Evolutionary conservation across 768 basidiomycete genomes (phyloP).

Genomic region (Mycena capillaripes): DNA sequence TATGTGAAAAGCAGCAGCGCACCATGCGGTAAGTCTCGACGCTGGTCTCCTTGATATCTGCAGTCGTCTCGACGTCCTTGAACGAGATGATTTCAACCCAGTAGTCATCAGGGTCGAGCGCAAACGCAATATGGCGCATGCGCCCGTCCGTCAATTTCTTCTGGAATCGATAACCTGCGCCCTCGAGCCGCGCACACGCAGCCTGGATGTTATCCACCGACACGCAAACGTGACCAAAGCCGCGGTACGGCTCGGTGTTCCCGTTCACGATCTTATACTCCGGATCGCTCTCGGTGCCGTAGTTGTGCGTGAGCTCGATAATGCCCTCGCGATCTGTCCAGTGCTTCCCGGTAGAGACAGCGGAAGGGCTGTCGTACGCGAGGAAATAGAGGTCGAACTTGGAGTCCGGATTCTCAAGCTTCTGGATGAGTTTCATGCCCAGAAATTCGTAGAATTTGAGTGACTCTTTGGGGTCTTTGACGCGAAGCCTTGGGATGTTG

Average conservation of each 20-base stretch:
- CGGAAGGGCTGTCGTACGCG: slow-evolving; percentile 71
- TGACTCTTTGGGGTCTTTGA: slow-evolving; percentile 89
- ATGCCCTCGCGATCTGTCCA: slow-evolving; percentile 56
- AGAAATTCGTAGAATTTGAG: slow-evolving; percentile 85
- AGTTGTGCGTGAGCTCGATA: slow-evolving; percentile 90
- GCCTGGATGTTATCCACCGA: slow-evolving; percentile 85
- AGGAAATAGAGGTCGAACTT: slow-evolving; percentile 88
- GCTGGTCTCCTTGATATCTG: slow-evolving; percentile 14
- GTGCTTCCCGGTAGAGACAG: slow-evolving; percentile 78
- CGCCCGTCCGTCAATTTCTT: slow-evolving; percentile 89
- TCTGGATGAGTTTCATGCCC: slow-evolving; percentile 78
- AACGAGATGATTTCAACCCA: slow-evolving; percentile 36
- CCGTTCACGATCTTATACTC: slow-evolving; percentile 86
- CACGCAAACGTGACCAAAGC: slow-evolving; percentile 93
- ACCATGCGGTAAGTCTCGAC: slow-evolving; percentile 31
- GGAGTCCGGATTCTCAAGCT: slow-evolving; percentile 57
- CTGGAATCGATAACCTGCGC: slow-evolving; percentile 86
- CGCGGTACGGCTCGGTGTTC: slow-evolving; percentile 84
- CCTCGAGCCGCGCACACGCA: slow-evolving; percentile 88
- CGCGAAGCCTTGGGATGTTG: slow-evolving; percentile 84
- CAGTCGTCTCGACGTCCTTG: slow-evolving; percentile 28
- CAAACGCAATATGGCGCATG: slow-evolving; percentile 89
- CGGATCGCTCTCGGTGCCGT: slow-evolving; percentile 88
- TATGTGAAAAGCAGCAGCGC: neutral
- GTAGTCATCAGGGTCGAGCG: slow-evolving; percentile 88